Conservation (phyloP, 78 protist species). For the Trichosphaerium sp. region DNA sequence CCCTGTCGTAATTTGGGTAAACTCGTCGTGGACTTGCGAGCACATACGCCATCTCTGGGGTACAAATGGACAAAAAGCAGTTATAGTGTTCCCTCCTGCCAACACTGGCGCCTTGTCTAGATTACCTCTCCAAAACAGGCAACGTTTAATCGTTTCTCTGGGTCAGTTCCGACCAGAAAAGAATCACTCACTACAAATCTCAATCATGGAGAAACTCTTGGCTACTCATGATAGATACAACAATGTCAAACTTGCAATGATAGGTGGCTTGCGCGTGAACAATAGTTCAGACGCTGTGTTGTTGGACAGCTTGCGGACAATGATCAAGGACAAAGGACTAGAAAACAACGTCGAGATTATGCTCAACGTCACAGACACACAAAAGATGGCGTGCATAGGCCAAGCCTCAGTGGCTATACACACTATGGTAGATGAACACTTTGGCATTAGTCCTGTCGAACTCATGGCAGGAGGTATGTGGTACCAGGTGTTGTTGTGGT, state of each 20-base stretch:
- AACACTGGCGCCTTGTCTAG: slow-evolving; percentile 1
- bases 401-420: slow-evolving; percentile 42
- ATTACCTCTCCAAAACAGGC: background rate
- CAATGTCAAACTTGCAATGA: background rate
- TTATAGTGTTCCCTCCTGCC: slow-evolving; percentile 74
- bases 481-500: too few species aligned
- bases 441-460: slow-evolving; percentile 72
- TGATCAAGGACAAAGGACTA: too few species aligned
- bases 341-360: too few species aligned
- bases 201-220: slow-evolving; percentile 7
- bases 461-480: slow-evolving; percentile 18
- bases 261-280: slow-evolving; percentile 40
- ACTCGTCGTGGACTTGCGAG: slow-evolving; percentile 66
- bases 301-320: too few species aligned
- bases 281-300: too few species aligned
- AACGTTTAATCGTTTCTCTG: slow-evolving; percentile 5
- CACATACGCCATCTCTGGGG: slow-evolving; percentile 16
- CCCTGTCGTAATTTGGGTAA: slow-evolving; percentile 18
- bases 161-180: slow-evolving; percentile 71
- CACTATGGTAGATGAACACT: slow-evolving; percentile 71
- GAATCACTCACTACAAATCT: slow-evolving; percentile 46
- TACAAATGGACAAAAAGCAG: too few species aligned
- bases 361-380: too few species aligned
- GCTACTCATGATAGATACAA: background rate
- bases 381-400: too few species aligned